A percentile compares a stretch with the other conserved stretches of the same genome.
Conservation (phyloP, 2,329 filamentous ascomycete species). For the Xylaria sp. region DNA sequence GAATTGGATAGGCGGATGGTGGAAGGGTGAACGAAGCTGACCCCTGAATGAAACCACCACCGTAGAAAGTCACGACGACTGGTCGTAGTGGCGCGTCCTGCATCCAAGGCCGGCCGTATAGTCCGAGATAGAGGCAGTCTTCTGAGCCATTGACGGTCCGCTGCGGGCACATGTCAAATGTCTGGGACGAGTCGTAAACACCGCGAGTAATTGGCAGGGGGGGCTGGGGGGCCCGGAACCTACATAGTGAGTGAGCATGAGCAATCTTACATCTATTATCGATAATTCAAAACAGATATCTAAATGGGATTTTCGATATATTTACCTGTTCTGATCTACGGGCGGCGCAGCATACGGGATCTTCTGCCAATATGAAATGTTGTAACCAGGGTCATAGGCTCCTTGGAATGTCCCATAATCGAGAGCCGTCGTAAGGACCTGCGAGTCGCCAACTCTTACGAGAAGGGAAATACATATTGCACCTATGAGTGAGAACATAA, state of each 20-base stretch:
- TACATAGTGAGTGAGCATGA: slow-evolving; percentile 37
- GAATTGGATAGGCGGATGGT: slow-evolving; percentile 65
- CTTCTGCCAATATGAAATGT: slow-evolving; percentile 68
- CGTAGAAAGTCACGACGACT: slow-evolving; percentile 69
- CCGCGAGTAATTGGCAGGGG: slow-evolving; percentile 58
- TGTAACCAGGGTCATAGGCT: slow-evolving; percentile 61
- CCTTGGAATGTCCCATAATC: slow-evolving; percentile 65
- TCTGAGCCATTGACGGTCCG: slow-evolving; percentile 66
- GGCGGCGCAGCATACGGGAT: slow-evolving; percentile 71
- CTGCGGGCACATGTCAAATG: slow-evolving; percentile 68
- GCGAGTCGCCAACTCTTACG: slow-evolving; percentile 17
- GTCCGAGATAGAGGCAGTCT: slow-evolving; percentile 69
- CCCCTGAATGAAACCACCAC: slow-evolving; percentile 70
- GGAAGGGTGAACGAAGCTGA: slow-evolving; percentile 64
- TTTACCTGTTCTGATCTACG: slow-evolving; percentile 58
- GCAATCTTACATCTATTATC: background rate
- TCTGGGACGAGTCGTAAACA: slow-evolving; percentile 64
- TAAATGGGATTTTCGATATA: background rate
- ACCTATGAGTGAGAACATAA: slow-evolving; percentile 15
- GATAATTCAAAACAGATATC: background rate
- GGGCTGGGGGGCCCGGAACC: slow-evolving; percentile 70
- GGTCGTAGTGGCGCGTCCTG: slow-evolving; percentile 58
- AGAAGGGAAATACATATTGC: slow-evolving; percentile 25
- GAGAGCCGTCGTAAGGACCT: slow-evolving; percentile 53
- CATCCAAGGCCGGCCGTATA: slow-evolving; percentile 68